Evolutionary conservation across 2,329 filamentous ascomycete genomes (phyloP).

Genomic region (Botrytis deweyae): DNA sequence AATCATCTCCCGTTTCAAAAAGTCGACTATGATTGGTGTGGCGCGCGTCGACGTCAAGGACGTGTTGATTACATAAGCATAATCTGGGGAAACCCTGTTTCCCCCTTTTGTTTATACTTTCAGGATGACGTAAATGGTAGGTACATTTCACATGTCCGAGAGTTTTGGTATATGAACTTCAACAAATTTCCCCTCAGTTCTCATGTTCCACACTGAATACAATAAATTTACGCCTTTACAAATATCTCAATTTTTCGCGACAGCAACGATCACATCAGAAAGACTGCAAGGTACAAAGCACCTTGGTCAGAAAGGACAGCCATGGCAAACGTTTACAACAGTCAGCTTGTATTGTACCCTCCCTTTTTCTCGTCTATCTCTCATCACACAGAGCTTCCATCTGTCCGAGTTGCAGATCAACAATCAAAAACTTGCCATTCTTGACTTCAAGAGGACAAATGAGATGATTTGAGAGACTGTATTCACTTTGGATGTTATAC

Average conservation of each 20-base stretch:
- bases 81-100: slow-evolving; percentile 4
- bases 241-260: neutral
- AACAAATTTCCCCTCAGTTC: neutral
- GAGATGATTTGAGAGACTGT: neutral
- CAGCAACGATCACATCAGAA: neutral
- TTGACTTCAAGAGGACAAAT: neutral
- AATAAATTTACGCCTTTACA: neutral
- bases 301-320: neutral
- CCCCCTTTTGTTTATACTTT: neutral
- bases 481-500: neutral
- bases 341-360: slow-evolving; percentile 42
- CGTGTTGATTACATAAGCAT: neutral
- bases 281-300: neutral
- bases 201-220: neutral
- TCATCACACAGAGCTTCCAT: neutral
- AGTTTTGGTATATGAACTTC: neutral
- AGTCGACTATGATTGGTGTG: neutral
- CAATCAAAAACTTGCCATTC: neutral
- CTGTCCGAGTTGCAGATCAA: neutral
- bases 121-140: neutral
- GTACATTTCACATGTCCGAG: neutral
- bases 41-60: neutral
- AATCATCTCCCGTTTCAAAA: neutral
- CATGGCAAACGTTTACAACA: slow-evolving; percentile 43
- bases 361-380: neutral